These are phyloP conservation scores for Trypanosoma lewisi DNA, from an alignment of 208 protist species.

Conservation along the genomic window DNA sequence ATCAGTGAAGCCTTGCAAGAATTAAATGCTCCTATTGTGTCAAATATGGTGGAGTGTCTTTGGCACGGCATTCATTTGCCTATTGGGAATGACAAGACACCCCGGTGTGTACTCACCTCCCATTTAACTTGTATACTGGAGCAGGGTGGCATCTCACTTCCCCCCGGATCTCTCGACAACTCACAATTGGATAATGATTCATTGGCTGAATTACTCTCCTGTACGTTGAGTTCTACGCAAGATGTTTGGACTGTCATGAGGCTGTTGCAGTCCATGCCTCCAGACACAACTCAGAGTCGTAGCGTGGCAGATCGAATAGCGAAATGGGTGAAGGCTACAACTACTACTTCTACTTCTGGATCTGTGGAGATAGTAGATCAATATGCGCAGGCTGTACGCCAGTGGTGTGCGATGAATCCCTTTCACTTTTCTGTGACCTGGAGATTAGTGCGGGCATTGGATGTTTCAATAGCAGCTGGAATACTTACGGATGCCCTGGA, in stretches of 20 bases:
- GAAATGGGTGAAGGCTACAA: slow-evolving; percentile 3
- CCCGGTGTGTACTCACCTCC: slow-evolving; percentile 12
- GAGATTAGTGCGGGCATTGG: slow-evolving; percentile 20
- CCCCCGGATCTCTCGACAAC: slow-evolving; percentile 4
- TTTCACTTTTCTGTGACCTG: slow-evolving; percentile 25
- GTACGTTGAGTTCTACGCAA: slow-evolving; percentile 2
- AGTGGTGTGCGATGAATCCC: slow-evolving; percentile 33
- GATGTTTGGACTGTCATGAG: slow-evolving; percentile 32
- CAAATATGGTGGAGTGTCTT: slow-evolving; percentile 10
- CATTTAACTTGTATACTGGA: slow-evolving; percentile 8
- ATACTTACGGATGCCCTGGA: slow-evolving; percentile 15
- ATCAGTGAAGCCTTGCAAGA: slow-evolving; percentile 16
- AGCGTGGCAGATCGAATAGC: slow-evolving; percentile 26
- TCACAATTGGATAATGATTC: slow-evolving; percentile 12
- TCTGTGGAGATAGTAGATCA: no score
- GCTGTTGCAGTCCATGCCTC: slow-evolving; percentile 17
- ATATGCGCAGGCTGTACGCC: slow-evolving; percentile 8
- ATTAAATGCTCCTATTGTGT: slow-evolving; percentile 4
- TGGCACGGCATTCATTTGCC: slow-evolving; percentile 18
- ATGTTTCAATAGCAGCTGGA: slow-evolving; percentile 25
- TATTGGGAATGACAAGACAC: slow-evolving; percentile 11
- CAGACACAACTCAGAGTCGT: slow-evolving; percentile 11
- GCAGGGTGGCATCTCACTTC: not conserved
- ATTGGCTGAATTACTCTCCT: slow-evolving; percentile 14
- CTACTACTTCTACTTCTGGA: no score